Evolutionary conservation across 306 rosid species (phyloP).

Genomic region (Trichosanthes truncata): DNA sequence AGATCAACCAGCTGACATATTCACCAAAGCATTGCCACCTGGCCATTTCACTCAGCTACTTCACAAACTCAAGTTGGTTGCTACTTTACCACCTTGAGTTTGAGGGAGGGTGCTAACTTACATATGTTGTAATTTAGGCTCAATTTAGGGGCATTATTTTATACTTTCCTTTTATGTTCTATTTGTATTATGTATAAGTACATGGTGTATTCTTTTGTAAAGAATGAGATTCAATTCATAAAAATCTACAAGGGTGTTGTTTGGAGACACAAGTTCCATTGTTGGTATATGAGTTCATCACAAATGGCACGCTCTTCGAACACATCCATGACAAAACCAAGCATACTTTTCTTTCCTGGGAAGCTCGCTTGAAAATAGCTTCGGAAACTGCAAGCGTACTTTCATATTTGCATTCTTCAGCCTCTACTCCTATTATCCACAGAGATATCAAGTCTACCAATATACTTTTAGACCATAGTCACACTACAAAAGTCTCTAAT

Average conservation of each 20-base stretch:
- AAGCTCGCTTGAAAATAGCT: conserved; percentile 21
- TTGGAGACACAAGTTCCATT: conserved; percentile 30
- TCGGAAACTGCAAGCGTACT: conserved; percentile 30
- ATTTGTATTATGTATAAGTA: no score
- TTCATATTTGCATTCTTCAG: conserved; percentile 30
- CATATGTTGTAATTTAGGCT: no score
- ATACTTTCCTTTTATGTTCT: no score
- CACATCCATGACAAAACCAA: conserved; percentile 14
- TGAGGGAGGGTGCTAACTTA: no score
- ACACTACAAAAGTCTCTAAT: conserved; percentile 32
- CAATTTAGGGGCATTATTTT: no score
- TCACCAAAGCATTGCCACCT: no score
- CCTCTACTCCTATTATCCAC: conserved; percentile 29
- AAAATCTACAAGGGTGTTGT: conserved; percentile 45
- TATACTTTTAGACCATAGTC: conserved; percentile 22
- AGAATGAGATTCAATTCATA: no score
- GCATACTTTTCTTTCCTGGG: conserved; percentile 12
- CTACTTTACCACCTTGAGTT: no score
- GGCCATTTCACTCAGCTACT: no score
- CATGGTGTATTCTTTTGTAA: no score
- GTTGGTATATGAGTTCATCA: conserved; percentile 36
- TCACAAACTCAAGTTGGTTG: no score
- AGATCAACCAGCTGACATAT: no score
- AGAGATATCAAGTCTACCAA: conserved; percentile 40
- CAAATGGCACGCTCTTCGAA: conserved; percentile 25